Base-by-base conservation (phyloP, 176 grass and related monocot genomes). In the Echinochloa phyllopogon region DNA sequence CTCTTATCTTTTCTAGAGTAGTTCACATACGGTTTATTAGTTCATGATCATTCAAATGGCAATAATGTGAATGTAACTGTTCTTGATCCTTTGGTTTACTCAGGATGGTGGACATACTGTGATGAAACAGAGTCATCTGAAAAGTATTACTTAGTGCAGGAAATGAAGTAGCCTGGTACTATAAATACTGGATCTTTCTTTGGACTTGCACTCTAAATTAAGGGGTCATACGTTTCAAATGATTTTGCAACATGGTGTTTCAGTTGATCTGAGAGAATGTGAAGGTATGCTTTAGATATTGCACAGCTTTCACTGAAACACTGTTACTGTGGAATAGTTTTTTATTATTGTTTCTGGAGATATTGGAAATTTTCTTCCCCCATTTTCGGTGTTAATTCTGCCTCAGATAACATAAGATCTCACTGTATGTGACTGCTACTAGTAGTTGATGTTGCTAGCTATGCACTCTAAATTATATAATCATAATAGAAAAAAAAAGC, bases 251-350 rank as follows among this genome's bases (percentile, higher is more conserved):
- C 39, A 37, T 73, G 66, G 11, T 17, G 8, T 65, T 79, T 41
- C 25, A 65, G 15, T 74, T 84, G 38, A 89, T 64, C 47, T 78
- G 56, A 83, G 36, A 61, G 72, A 23, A 70, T 66, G 7, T 59
- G 40, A n/a, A 84, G 81, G 81, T 84, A 84, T 42, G 69, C 44
- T 62, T 87, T 60, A 87, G 63, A 56, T 79, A 42, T 73, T 78
- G 55, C 49, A 24, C 6, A 55, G n/a, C 20, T 73, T 84, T 47
- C 55, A 65, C 20, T 55, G 33, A 21, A 57, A 57, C 57, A 65
- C 15, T 49, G 44, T 55, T 52, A 72, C 39, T 8, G 2, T 33
- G 17, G 10, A 24, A 41, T 40, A n/a, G 18, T n/a, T 42, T 79
- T 78, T 13, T 68, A 7, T 17, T 49, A 11, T 29, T 63, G 0